Base-by-base conservation (phyloP, 345 rosid genomes). In the Eucalyptus tenuipes region DNA sequence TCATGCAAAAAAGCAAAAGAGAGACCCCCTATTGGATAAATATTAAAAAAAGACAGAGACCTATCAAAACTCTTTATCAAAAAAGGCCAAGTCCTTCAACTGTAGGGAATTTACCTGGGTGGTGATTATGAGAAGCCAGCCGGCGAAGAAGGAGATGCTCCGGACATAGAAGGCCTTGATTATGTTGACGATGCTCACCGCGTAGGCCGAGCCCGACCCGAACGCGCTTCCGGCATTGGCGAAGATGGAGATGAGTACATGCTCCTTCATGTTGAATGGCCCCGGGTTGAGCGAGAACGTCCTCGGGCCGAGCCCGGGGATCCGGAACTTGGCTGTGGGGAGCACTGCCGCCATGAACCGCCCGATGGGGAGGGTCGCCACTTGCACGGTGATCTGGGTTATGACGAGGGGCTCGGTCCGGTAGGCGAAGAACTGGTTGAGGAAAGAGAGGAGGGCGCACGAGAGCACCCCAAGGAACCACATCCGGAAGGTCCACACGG, bases 401-500 rank as follows among this genome's bases (percentile, higher is more conserved):
- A 89, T 87, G 48, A 81, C 20, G 82, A 89, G 90, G 25, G 90
- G 88, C 87, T 89, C 87, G 5, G 89, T 87, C 45, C 91, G 87
- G 89, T 84, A 89, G 4, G 88, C 79, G 57, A 89, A 89, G 89
- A 89, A 89, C 66, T 89, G 91, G 89, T 90, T 87, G 79, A 90
- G 89, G 86, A 90, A 90, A 10, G 91, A 90, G 55, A 90, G 88
- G 87, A 88, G 88, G 88, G 85, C 29, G 48, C 91, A 90, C 2
- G 88, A 88, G 45, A 88, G 31, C 17, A 90, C 44, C 82, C 91
- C 90, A 9, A 90, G 85, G 80, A 86, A 86, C 91, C 91, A 90
- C 91, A 90, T 90, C 84, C 91, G 85, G 84, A 89, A 89, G 25
- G 99, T 97, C 98, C 98, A 96, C 50, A 97, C 96, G 8, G 99